A percentile compares a stretch with the other conserved stretches of the same genome.
Conservation (phyloP, 2,329 filamentous ascomycete genomes). For the Chaetomiaceae sp. region DNA sequence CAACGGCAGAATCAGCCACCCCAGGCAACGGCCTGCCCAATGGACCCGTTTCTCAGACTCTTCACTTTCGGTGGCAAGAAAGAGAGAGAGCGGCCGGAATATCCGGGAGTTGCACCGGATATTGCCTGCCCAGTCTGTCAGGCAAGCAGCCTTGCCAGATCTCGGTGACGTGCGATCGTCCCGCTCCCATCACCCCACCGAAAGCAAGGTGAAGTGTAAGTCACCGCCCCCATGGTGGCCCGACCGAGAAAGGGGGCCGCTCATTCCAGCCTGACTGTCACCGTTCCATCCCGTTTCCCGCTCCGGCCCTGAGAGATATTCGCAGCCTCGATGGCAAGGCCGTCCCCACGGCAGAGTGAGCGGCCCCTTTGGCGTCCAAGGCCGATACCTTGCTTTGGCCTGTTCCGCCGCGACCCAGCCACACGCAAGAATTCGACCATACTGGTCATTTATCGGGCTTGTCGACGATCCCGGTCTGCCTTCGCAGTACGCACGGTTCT, state of each 20-base stretch:
- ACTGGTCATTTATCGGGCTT: conserved; percentile 12
- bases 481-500: conserved; percentile 8
- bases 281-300: conserved; percentile 8
- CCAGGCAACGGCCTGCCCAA: conserved; percentile 7
- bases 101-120: conserved; percentile 20
- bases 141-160: conserved; percentile 3
- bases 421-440: conserved; percentile 9
- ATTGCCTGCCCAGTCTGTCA: conserved; percentile 12
- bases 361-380: conserved; percentile 2
- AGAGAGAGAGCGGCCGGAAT: conserved; percentile 12
- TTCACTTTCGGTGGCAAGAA: background rate
- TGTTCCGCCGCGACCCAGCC: conserved; percentile 12
- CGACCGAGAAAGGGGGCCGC: conserved; percentile 14
- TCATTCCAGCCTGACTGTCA: conserved; percentile 14
- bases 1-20: background rate
- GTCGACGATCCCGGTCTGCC: conserved; percentile 10
- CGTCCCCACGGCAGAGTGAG: background rate
- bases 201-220: conserved; percentile 27
- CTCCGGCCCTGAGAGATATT: conserved; percentile 5
- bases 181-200: conserved; percentile 22
- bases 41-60: background rate
- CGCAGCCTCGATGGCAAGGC: conserved; percentile 14
- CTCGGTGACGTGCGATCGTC: conserved; percentile 13
- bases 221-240: conserved; percentile 25
- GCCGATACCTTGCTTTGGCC: conserved; percentile 4